Evolutionary conservation across 164 flowering plant genomes (phyloP).

Genomic region (Aristolochia contorta): DNA sequence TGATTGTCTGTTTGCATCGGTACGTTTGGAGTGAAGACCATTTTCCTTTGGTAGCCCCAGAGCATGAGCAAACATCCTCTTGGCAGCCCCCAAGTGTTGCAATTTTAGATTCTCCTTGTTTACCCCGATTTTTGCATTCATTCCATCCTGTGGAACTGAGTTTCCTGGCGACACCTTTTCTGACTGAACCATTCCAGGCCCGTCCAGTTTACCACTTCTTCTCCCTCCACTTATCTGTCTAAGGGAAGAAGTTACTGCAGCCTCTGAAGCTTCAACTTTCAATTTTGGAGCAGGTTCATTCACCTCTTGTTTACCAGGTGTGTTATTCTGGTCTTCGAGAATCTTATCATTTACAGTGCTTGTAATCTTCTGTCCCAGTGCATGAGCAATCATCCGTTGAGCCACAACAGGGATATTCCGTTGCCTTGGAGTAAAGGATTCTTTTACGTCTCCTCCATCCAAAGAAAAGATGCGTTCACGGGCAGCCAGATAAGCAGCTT

Average conservation of each 20-base stretch:
- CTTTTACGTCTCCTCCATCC: slow-evolving; percentile 27
- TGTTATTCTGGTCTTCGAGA: slow-evolving; percentile 2
- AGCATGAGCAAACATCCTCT: slow-evolving; percentile 82
- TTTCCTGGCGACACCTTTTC: background rate
- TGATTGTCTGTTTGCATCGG: slow-evolving; percentile 3
- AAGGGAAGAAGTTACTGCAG: no score
- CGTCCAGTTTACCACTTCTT: no score
- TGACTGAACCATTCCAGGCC: no score
- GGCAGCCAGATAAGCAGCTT: slow-evolving; percentile 82
- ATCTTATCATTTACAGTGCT: slow-evolving; percentile 3
- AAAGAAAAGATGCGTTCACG: slow-evolving; percentile 70
- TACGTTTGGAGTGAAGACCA: slow-evolving; percentile 14
- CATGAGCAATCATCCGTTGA: slow-evolving; percentile 91
- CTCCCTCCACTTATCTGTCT: no score
- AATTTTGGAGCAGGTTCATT: no score
- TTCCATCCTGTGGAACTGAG: slow-evolving; percentile 11
- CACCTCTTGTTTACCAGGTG: background rate
- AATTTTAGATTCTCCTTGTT: slow-evolving; percentile 24
- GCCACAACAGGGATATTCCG: slow-evolving; percentile 72
- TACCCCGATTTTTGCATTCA: slow-evolving; percentile 9
- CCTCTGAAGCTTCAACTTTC: no score
- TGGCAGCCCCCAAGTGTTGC: slow-evolving; percentile 78
- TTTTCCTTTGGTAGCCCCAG: slow-evolving; percentile 40
- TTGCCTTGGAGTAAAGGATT: slow-evolving; percentile 44
- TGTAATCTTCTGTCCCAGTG: slow-evolving; percentile 55